Evolutionary conservation across 140 eudicot species (phyloP), one percentile per base, ranked within the genome.

Genomic region (Cichorium intybus): DNA sequence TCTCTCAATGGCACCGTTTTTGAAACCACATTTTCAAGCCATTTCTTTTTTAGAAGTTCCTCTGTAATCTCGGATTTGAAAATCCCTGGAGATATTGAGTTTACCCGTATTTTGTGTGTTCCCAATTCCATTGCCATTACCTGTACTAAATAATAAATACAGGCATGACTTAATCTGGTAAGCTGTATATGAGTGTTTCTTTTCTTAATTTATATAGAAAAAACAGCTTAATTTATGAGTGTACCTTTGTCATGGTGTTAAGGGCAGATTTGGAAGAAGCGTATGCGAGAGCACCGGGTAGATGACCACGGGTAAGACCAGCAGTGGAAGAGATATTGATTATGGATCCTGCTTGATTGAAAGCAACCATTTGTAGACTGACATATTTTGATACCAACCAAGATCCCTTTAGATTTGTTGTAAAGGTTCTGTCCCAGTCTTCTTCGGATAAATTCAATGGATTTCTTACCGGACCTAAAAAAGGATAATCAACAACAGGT

Each of bases 331-430:
- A 80, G 47, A 91, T 75, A 17, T 85, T 91, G 51, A 91, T 77
- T 14, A 91, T 77, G 6, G 97, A 85, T 28, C 96, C 97, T 7
- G 87, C 87, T 23, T 41, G 69, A 27, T 79, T 73, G 15, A 75
- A 28, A 46, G 81, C 87, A n/a, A 86, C 47, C 97, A 87, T 91
- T 39, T 65, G 73, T 24, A 28, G 23, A 6, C 95, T 69, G 26
- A 87, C 87, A 43, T 79, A 66, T 78, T 91, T 91, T 15, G 96
- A 83, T 1, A 91, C 98, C 79, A 91, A 62, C 98, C 96, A 85
- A 7, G 89, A 62, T 60, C 96, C 95, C 12, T 54, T 87, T 29
- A 85, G 41, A 56, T 91, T 85, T 55, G 92, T 87, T 27, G 28
- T 70, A 24, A 72, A 55, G 1, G 63, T 58, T 41, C 46, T 48